A percentile compares a stretch with the other conserved stretches of the same genome.
These are phyloP conservation scores for Capronia americana DNA, from an alignment of 2,329 filamentous ascomycete species.

Conservation along the genomic window DNA sequence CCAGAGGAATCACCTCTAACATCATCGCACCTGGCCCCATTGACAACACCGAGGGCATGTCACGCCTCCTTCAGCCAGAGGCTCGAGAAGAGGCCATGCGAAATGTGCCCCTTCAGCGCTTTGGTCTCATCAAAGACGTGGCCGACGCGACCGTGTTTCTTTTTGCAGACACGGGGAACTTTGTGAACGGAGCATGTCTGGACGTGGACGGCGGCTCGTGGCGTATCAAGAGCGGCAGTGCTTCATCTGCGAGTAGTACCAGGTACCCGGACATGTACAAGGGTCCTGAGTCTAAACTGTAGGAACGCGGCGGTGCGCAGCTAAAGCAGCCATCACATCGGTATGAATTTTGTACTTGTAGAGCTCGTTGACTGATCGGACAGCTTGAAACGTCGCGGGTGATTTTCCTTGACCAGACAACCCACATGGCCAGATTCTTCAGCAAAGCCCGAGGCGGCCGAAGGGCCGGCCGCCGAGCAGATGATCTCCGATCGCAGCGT, in stretches of 20 bases:
- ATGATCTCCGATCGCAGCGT: too few relatives aligned
- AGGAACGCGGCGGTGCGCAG: too few relatives aligned
- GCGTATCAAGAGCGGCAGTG: slow-evolving; percentile 21
- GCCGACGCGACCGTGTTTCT: slow-evolving; percentile 89
- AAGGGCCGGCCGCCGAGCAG: too few relatives aligned
- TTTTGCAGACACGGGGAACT: slow-evolving; percentile 84
- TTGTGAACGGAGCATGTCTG: slow-evolving; percentile 80
- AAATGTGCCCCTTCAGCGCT: slow-evolving; percentile 72
- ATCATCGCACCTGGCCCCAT: slow-evolving; percentile 88
- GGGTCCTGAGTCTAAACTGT: too few relatives aligned
- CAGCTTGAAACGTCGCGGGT: too few relatives aligned
- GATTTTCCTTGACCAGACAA: too few relatives aligned
- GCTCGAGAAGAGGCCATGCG: slow-evolving; percentile 56
- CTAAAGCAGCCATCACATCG: too few relatives aligned
- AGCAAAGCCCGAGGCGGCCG: too few relatives aligned
- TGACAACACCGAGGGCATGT: slow-evolving; percentile 79
- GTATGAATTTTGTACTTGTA: too few relatives aligned
- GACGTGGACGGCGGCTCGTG: slow-evolving; percentile 60
- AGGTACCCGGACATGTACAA: too few relatives aligned
- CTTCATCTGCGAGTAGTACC: not conserved
- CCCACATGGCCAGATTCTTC: too few relatives aligned
- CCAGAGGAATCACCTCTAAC: slow-evolving; percentile 83
- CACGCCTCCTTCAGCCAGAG: slow-evolving; percentile 63
- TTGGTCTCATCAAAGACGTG: slow-evolving; percentile 82
- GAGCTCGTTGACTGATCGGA: too few relatives aligned